These are phyloP conservation scores for Quercus wislizeni DNA, from an alignment of 306 rosid genomes.

Conservation along the genomic window DNA sequence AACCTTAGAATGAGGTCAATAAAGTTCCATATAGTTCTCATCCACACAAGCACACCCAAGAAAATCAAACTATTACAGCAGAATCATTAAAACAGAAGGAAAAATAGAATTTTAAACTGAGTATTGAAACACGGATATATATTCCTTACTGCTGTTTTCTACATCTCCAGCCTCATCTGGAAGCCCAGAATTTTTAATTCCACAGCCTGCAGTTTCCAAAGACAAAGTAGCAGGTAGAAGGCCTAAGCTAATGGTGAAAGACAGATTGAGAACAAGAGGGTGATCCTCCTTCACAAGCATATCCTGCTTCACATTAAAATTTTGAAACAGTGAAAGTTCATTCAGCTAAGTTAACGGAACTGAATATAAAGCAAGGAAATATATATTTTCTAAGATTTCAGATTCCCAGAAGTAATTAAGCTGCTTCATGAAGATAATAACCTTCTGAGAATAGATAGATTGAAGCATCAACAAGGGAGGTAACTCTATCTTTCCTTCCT, in stretches of 20 bases:
- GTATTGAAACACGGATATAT: conserved; percentile 14
- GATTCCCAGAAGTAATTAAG: conserved; percentile 6
- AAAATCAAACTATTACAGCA: neutral
- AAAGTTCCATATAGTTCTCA: neutral
- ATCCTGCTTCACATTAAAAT: conserved; percentile 53
- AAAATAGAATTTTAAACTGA: conserved; percentile 20
- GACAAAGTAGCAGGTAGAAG: conserved; percentile 85
- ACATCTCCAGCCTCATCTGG: conserved; percentile 73
- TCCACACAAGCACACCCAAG: conserved; percentile 12
- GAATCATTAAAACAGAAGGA: neutral
- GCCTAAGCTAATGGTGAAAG: conserved; percentile 82
- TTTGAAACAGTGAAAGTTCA: conserved; percentile 18
- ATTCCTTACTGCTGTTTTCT: conserved; percentile 72
- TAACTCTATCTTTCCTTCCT: conserved; percentile 68
- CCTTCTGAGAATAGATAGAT: conserved; percentile 69
- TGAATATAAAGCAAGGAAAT: conserved; percentile 1
- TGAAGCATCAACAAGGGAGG: conserved; percentile 78
- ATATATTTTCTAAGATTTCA: neutral
- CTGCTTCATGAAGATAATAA: conserved; percentile 36
- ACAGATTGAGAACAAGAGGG: conserved; percentile 75
- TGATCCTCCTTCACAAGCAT: conserved; percentile 78
- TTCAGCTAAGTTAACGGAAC: conserved; percentile 16
- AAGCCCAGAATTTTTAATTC: conserved; percentile 73
- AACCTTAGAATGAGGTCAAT: neutral
- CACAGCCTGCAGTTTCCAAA: conserved; percentile 80